Conservation (phyloP, 768 basidiomycete genomes). For the Hortiboletus flavorubellus region DNA sequence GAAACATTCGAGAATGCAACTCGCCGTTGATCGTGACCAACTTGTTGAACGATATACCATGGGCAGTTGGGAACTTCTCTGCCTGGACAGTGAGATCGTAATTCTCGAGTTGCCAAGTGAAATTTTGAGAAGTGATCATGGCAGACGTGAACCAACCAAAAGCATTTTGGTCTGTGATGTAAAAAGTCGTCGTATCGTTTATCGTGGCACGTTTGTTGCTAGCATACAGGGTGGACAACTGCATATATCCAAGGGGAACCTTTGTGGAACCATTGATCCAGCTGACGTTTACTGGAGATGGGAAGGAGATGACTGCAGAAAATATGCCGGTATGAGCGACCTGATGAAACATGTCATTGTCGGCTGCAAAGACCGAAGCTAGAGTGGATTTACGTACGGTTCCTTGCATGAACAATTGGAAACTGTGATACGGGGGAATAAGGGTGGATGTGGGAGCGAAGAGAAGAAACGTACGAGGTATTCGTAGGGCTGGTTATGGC, state of each 20-base stretch:
- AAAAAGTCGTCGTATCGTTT: slow-evolving; percentile 58
- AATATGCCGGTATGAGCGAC: slow-evolving; percentile 68
- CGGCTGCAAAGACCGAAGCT: background rate
- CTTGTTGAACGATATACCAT: slow-evolving; percentile 65
- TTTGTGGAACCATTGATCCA: slow-evolving; percentile 54
- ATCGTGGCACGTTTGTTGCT: slow-evolving; percentile 55
- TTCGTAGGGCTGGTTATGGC: slow-evolving; percentile 54
- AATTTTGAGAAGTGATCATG: slow-evolving; percentile 64
- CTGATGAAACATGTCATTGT: slow-evolving; percentile 27
- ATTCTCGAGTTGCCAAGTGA: slow-evolving; percentile 64
- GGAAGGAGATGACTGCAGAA: slow-evolving; percentile 59
- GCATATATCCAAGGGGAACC: slow-evolving; percentile 53
- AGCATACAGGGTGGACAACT: slow-evolving; percentile 45
- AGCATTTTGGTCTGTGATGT: slow-evolving; percentile 50
- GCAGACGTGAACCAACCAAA: slow-evolving; percentile 60
- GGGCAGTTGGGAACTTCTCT: slow-evolving; percentile 61
- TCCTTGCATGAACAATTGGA: slow-evolving; percentile 49
- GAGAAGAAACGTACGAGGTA: slow-evolving; percentile 42
- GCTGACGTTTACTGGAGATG: slow-evolving; percentile 51
- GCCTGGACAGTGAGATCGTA: slow-evolving; percentile 61
- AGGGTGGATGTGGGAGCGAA: background rate
- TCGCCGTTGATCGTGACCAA: slow-evolving; percentile 52
- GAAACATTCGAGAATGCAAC: slow-evolving; percentile 2
- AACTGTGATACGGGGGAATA: slow-evolving; percentile 36
- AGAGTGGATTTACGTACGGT: slow-evolving; percentile 37